Evolutionary conservation across 164 flowering plant genomes (phyloP).

Genomic region (Vitis rotundifolia): DNA sequence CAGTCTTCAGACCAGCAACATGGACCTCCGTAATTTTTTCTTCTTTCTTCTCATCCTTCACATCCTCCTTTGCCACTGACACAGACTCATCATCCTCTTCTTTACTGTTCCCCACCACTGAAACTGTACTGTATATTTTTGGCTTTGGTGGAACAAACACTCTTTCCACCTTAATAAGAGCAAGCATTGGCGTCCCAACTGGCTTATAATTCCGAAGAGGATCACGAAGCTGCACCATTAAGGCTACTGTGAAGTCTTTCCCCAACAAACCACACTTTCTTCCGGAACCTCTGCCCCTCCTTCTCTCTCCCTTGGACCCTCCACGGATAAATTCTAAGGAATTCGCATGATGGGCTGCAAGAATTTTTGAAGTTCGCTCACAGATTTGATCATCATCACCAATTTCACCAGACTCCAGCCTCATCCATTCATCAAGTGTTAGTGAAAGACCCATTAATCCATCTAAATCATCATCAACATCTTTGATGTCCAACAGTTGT

Average conservation of each 20-base stretch:
- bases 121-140: slow-evolving; percentile 60
- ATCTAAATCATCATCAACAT: slow-evolving; percentile 59
- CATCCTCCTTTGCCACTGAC: slow-evolving; percentile 19
- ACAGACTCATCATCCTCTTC: slow-evolving; percentile 55
- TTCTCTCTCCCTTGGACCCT: slow-evolving; percentile 52
- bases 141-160: slow-evolving; percentile 90
- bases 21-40: slow-evolving; percentile 60
- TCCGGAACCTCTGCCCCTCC: slow-evolving; percentile 48
- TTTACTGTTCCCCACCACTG: slow-evolving; percentile 27
- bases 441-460: slow-evolving; percentile 87
- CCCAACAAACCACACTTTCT: slow-evolving; percentile 80
- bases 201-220: slow-evolving; percentile 90
- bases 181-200: slow-evolving; percentile 95
- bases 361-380: slow-evolving; percentile 71
- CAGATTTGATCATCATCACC: slow-evolving; percentile 66
- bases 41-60: slow-evolving; percentile 27
- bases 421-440: slow-evolving; percentile 94
- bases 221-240: slow-evolving; percentile 93
- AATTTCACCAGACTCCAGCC: slow-evolving; percentile 77
- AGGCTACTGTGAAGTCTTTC: slow-evolving; percentile 84
- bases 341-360: slow-evolving; percentile 88
- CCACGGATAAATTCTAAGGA: slow-evolving; percentile 43
- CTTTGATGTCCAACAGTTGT: slow-evolving; percentile 73
- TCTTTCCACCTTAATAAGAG: slow-evolving; percentile 88
- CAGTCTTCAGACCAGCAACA: slow-evolving; percentile 54